Evolutionary conservation across 768 basidiomycete species (phyloP).

Genomic region (Lactifluus rugatus): DNA sequence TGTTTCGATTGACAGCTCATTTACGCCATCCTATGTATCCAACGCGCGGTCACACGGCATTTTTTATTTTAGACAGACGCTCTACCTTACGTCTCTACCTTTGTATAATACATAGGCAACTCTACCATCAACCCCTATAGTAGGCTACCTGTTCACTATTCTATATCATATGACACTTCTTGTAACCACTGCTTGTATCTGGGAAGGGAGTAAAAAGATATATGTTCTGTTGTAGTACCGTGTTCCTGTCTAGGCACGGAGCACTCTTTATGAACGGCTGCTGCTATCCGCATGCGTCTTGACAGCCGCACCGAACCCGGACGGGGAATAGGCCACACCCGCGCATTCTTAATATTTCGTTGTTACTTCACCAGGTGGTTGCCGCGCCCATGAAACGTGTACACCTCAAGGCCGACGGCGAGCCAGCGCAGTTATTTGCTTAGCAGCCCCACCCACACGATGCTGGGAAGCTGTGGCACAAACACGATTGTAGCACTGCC

Average conservation of each 20-base stretch:
- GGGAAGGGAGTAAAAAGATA: background rate
- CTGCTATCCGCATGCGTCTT: slow-evolving; percentile 10
- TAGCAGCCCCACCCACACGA: background rate
- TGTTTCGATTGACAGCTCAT: slow-evolving; percentile 16
- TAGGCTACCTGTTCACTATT: background rate
- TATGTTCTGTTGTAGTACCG: background rate
- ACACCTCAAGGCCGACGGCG: slow-evolving; percentile 9
- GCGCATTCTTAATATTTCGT: slow-evolving; percentile 8
- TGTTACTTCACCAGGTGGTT: slow-evolving; percentile 4
- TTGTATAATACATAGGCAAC: slow-evolving; percentile 10
- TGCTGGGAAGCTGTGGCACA: background rate
- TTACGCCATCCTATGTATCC: slow-evolving; percentile 16
- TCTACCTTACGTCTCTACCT: slow-evolving; percentile 4
- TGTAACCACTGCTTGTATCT: background rate
- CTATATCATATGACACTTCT: background rate
- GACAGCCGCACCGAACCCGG: background rate
- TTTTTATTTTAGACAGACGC: background rate
- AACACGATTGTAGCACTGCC: background rate
- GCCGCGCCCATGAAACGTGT: slow-evolving; percentile 14
- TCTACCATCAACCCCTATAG: background rate
- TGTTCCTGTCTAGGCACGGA: background rate
- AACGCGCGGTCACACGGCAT: slow-evolving; percentile 8
- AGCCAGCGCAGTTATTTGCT: slow-evolving; percentile 10
- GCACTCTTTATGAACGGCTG: slow-evolving; percentile 4
- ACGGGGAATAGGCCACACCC: background rate